These are phyloP conservation scores for Penicillium sp. DNA, from an alignment of 2,329 filamentous ascomycete species.

Conservation along the genomic window DNA sequence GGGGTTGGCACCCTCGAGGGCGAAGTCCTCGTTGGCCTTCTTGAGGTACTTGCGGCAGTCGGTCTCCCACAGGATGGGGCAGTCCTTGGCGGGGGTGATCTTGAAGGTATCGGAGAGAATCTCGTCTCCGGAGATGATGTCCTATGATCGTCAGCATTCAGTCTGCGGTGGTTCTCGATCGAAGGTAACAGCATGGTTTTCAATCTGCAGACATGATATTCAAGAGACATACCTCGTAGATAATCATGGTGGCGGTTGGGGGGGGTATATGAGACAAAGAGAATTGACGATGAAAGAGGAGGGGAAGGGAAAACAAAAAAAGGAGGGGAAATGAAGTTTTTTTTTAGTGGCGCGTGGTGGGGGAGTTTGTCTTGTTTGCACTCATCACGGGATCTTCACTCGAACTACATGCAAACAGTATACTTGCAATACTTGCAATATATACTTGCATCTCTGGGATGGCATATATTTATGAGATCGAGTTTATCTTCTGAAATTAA, in stretches of 20 bases:
- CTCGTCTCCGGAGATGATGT: slow-evolving; percentile 88
- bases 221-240: slow-evolving; percentile 67
- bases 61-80: slow-evolving; percentile 82
- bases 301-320: slow-evolving; percentile 30
- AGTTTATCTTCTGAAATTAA: no score
- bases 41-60: slow-evolving; percentile 89
- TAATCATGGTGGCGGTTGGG: slow-evolving; percentile 67
- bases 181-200: no score
- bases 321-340: slow-evolving; percentile 35
- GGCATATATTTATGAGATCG: no score
- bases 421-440: background rate
- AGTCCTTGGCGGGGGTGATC: slow-evolving; percentile 64
- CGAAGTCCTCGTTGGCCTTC: slow-evolving; percentile 68
- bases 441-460: background rate
- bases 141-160: slow-evolving; percentile 60
- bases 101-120: slow-evolving; percentile 95
- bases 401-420: background rate
- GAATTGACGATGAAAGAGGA: slow-evolving; percentile 17
- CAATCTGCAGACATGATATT: no score
- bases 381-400: slow-evolving; percentile 12
- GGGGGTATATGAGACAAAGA: slow-evolving; percentile 26
- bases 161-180: background rate
- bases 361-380: slow-evolving; percentile 32
- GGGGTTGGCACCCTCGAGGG: slow-evolving; percentile 80
- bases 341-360: slow-evolving; percentile 30